Base-by-base conservation (phyloP, 2,329 filamentous ascomycete species). In the Aspergillus fumigatiaffinis region DNA sequence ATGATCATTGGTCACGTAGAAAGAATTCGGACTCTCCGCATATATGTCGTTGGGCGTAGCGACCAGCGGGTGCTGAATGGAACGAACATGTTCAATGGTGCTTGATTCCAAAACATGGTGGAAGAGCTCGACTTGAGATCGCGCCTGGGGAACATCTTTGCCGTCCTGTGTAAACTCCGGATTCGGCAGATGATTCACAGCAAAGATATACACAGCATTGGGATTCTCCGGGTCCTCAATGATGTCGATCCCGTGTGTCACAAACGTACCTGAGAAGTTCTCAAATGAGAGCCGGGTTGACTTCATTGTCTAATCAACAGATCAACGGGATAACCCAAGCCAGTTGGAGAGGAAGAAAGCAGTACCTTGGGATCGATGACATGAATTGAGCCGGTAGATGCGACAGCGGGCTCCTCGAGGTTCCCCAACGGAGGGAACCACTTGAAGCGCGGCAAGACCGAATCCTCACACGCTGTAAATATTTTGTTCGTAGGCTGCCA, bases 1-100 rank as follows among this genome's bases (percentile, higher is more conserved):
- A 54, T 87, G 84, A 60, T 87, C 85, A 59, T 87, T 87, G 0
- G 84, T 86, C 5, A 86, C 79, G 51, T 83, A 82, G 66, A 87
- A 79, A 0, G 79, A 78, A 12, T 64, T 72, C 0, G 80, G 76
- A 0, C 73, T 79, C 3, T 71, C 63, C 1, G 79, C 82, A 5
- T 80, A 68, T 12, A 87, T 69, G 59, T 87, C 85, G 59, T 87
- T 87, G 1, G 85, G 84, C 0, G 83, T 86, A 9, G 65, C 67
- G 50, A 87, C 78, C 35, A 84, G 61, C 0, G 81, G 77, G 63
- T 87, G 77, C 42, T 69, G 71, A 35, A 87, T 74, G 0, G 83
- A 80, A 14, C 84, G 81, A 5, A 87, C 53, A 62, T 86, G 80
- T 2, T 61, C 71, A 8, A 73, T 73, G 0, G 70, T 70, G 0